These are phyloP conservation scores for Solanum appendiculatum DNA, from an alignment of 257 asterid genomes.

Conservation along the genomic window DNA sequence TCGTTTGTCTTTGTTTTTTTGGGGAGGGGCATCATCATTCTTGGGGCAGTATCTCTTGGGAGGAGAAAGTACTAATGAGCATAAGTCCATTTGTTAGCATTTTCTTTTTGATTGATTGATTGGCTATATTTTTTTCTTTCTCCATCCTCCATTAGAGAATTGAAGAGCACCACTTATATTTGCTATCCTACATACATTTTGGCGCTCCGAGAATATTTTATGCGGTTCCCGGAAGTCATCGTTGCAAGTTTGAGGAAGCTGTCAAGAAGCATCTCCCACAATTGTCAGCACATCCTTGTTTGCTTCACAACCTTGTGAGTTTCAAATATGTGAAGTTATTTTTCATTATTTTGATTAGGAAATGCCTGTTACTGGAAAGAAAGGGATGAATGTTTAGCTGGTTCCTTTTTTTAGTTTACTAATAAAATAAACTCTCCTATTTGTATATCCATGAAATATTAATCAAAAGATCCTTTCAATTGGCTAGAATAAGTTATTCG, in stretches of 20 bases:
- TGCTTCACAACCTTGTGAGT: constrained; percentile 59
- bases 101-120: background rate
- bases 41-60: background rate
- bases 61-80: background rate
- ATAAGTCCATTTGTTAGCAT: background rate
- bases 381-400: background rate
- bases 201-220: constrained; percentile 70
- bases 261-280: constrained; percentile 47
- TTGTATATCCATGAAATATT: background rate
- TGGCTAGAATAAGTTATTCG: background rate
- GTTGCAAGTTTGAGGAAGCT: constrained; percentile 50
- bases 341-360: background rate
- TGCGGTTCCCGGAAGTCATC: constrained; percentile 57
- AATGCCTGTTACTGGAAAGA: background rate
- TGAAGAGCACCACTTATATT: constrained; percentile 77
- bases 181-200: constrained; percentile 57
- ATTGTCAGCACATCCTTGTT: constrained; percentile 39
- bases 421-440: background rate
- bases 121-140: constrained; percentile 14
- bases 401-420: background rate
- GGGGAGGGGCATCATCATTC: background rate
- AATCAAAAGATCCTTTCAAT: background rate
- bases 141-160: constrained; percentile 40
- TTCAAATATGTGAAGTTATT: background rate
- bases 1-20: background rate